Conservation (phyloP, 163 green algal species). For the Scenedesmus sp. region DNA sequence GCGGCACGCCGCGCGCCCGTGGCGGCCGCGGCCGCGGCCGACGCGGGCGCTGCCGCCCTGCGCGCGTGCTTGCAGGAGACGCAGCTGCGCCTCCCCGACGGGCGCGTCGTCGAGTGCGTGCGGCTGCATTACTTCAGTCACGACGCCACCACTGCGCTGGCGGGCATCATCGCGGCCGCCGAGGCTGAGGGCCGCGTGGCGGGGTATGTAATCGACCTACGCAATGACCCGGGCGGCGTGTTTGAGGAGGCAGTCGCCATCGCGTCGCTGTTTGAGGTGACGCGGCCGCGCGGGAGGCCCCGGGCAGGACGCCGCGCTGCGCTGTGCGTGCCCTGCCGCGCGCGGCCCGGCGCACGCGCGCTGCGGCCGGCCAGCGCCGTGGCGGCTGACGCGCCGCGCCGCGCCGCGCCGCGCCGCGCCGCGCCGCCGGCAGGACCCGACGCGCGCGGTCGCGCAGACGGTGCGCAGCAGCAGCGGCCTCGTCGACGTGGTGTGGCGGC, state of each 20-base stretch:
- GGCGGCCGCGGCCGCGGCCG: too few relatives aligned
- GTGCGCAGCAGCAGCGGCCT: conserved; percentile 29
- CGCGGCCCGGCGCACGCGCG: too few relatives aligned
- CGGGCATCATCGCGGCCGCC: conserved; percentile 32
- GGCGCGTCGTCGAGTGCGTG: conserved; percentile 50
- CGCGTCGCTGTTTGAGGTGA: conserved; percentile 57
- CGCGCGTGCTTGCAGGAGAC: conserved; percentile 16
- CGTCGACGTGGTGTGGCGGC: conserved; percentile 37
- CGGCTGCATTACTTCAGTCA: conserved; percentile 58
- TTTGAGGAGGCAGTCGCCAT: conserved; percentile 74
- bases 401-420: conserved; percentile 17
- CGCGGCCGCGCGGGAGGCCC: too few relatives aligned
- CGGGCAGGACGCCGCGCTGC: conserved; percentile 39
- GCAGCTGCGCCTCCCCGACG: conserved; percentile 46
- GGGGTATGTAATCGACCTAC: conserved; percentile 65
- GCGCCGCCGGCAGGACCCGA: conserved; percentile 21
- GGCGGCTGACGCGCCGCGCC: too few relatives aligned
- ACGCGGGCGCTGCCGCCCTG: too few relatives aligned
- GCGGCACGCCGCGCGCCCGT: too few relatives aligned
- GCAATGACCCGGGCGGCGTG: conserved; percentile 63
- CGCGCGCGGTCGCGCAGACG: conserved; percentile 8
- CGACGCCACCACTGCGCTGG: conserved; percentile 38
- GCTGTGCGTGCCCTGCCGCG: too few relatives aligned
- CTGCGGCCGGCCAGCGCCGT: too few relatives aligned
- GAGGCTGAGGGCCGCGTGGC: conserved; percentile 45